Percentiles rank a stretch among this genome's conserved stretches.
Conservation (phyloP, 2,329 filamentous ascomycete genomes). For the Phyllosticta citribraziliensis region DNA sequence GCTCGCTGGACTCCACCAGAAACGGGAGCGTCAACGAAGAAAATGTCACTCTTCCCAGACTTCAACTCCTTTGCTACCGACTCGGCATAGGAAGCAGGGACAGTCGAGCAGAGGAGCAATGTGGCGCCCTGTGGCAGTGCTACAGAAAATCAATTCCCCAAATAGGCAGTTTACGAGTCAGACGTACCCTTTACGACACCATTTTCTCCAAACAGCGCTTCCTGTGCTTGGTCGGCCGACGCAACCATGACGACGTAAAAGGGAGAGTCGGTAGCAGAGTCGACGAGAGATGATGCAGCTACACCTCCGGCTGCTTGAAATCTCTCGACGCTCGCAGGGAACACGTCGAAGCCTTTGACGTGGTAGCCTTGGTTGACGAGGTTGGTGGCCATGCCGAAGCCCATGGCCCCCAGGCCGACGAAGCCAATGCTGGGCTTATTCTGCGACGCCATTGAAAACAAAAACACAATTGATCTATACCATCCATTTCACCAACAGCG, state of each 20-base stretch:
- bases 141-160: constrained; percentile 18
- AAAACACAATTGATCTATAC: neutral
- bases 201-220: constrained; percentile 52
- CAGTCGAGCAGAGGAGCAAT: constrained; percentile 61
- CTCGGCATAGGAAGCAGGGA: constrained; percentile 56
- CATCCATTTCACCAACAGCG: neutral
- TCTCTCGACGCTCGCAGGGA: constrained; percentile 53
- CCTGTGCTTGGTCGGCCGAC: constrained; percentile 57
- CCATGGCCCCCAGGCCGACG: constrained; percentile 72
- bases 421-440: constrained; percentile 48
- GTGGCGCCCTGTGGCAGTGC: constrained; percentile 47
- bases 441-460: constrained; percentile 5
- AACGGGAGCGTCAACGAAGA: constrained; percentile 62
- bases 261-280: constrained; percentile 49
- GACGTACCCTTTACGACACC: constrained; percentile 36
- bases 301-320: constrained; percentile 55
- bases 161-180: constrained; percentile 5
- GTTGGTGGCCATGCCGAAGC: constrained; percentile 70
- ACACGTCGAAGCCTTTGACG: constrained; percentile 65
- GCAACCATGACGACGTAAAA: constrained; percentile 69
- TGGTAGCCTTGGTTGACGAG: constrained; percentile 56
- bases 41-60: constrained; percentile 51
- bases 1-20: constrained; percentile 61
- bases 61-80: constrained; percentile 49
- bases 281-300: constrained; percentile 49